Base-by-base conservation (phyloP, 176 grass and related monocot genomes). In the Aegilops bicornis region DNA sequence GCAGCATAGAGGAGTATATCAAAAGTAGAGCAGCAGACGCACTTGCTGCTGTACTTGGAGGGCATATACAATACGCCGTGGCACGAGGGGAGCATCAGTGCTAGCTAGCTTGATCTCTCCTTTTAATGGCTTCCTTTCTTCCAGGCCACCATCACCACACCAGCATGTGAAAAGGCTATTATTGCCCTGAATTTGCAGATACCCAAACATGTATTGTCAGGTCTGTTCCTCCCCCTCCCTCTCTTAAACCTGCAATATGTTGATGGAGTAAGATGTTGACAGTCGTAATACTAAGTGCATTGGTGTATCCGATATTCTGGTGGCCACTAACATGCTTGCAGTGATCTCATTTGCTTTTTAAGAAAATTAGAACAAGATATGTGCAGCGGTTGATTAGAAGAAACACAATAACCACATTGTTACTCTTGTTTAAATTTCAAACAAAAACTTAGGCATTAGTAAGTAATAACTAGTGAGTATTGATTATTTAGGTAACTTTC, bases 31-130 rank as follows among this genome's bases (percentile, higher is more conserved):
- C 42, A 69, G 32, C 27, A 33, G 24, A 76, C 48, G 42, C 64
- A 81, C 64, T 81, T 69, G 63, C 79, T 81, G 52, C 31, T 78
- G 64, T 81, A 81, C 79, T 67, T 81, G 62, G 27, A 50, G 10
- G 79, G 62, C 42, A 81, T 69, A 78, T 78, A 78, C 24, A 48
- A n/a, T 14, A 13, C 36, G 42, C 79, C 62, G 30, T 68, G 19
- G 71, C 79, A 68, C 40, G 63, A 81, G 63, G 63, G 40, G 64
- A 68, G 63, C 79, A 81, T 32, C 79, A 81, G 37, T 45, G 60
- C 78, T 64, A 54, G 52, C 52, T 56, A 56, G 2, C 42, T 47
- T 32, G 45, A 54, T 81, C 10, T 81, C 79, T 81, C 67, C 79
- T 81, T 81, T 79, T 50, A 22, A 68, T 19, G 64, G 42, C 17